Evolutionary conservation across 345 rosid species (phyloP).

Genomic region (Gossypium raimondii): DNA sequence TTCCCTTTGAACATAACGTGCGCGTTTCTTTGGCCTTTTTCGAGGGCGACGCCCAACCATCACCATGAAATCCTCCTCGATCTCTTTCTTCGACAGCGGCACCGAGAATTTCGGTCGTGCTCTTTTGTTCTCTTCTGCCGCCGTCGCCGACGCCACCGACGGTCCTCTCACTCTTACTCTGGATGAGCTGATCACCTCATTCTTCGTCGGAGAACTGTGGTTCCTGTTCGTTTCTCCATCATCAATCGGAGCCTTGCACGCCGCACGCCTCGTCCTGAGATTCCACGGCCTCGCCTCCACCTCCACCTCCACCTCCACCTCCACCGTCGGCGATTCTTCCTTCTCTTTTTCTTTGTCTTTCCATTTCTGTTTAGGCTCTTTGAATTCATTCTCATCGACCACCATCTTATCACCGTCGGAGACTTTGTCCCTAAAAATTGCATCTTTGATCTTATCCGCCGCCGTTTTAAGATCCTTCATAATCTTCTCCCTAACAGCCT

Average conservation of each 20-base stretch:
- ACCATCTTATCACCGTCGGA: conserved; percentile 23
- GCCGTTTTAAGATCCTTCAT: conserved; percentile 50
- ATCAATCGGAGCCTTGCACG: conserved; percentile 43
- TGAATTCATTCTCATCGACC: conserved; percentile 11
- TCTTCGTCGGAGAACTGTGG: conserved; percentile 30
- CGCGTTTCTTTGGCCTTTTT: conserved; percentile 69
- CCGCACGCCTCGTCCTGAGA: conserved; percentile 62
- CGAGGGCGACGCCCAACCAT: conserved; percentile 48
- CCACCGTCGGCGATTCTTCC: conserved; percentile 26
- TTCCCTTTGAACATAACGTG: conserved; percentile 53
- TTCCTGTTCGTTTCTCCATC: conserved; percentile 17
- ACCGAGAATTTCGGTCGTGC: conserved; percentile 38
- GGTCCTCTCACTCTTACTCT: conserved; percentile 26
- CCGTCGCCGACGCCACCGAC: conserved; percentile 13
- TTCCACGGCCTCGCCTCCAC: conserved; percentile 63
- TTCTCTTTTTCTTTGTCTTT: conserved; percentile 20
- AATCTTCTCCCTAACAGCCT: conserved; percentile 51
- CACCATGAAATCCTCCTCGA: conserved; percentile 61
- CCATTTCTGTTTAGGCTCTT: conserved; percentile 8
- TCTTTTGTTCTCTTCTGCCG: conserved; percentile 29
- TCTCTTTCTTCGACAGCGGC: conserved; percentile 57
- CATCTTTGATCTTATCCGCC: conserved; percentile 44
- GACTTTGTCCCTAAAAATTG: conserved; percentile 29
- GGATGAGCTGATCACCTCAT: conserved; percentile 25
- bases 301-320: conserved; percentile 33